phyloP scores from a whole-genome alignment of 805 yeast species.

The Candida broadrunensis region DNA sequence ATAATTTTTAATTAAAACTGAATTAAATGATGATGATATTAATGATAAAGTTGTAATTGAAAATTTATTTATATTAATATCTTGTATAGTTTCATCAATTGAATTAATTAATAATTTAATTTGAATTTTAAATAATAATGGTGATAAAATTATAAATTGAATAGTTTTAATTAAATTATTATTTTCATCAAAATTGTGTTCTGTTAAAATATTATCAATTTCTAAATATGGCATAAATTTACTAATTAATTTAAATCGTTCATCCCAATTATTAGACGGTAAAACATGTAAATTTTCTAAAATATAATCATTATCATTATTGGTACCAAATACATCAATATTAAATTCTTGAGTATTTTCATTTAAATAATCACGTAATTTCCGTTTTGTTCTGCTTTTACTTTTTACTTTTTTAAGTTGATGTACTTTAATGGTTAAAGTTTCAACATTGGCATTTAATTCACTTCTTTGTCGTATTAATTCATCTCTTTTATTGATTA shows the following conservation, averaged over 20 bases:
- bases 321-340: conserved; percentile 9
- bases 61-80: conserved; percentile 5
- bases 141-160: conserved; percentile 13
- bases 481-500: conserved; percentile 2
- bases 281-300: conserved; percentile 27
- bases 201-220: conserved; percentile 11
- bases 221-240: conserved; percentile 25
- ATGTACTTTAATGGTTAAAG: conserved; percentile 7
- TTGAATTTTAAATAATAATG: conserved; percentile 19
- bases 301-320: conserved; percentile 16
- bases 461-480: conserved; percentile 2
- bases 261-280: conserved; percentile 33
- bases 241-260: conserved; percentile 20
- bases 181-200: conserved; percentile 8
- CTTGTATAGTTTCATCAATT: conserved; percentile 9
- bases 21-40: conserved; percentile 21
- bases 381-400: conserved; percentile 10
- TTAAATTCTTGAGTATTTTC: conserved; percentile 14
- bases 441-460: conserved; percentile 1
- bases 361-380: conserved; percentile 16
- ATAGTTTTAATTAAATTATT: conserved; percentile 10
- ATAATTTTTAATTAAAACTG: conserved; percentile 19
- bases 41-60: conserved; percentile 11
- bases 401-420: conserved; percentile 11
- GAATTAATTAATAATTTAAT: conserved; percentile 13